phyloP scores from a whole-genome alignment of 192 early-diverging fungal species.

The Linnemannia elongata region DNA sequence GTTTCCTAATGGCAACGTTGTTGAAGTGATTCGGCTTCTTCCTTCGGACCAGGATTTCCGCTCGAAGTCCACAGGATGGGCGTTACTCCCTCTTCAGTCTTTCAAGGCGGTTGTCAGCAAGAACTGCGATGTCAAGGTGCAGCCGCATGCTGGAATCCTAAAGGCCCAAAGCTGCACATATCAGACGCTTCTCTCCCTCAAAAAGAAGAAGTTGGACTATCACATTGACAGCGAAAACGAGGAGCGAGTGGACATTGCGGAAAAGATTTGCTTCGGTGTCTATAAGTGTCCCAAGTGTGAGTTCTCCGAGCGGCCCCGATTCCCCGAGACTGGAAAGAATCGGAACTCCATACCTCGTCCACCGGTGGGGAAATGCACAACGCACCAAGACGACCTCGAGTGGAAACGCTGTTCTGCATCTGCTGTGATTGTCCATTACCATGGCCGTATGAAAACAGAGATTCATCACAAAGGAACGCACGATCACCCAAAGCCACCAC shows the following conservation, averaged over 20 bases:
- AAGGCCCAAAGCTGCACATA: background rate
- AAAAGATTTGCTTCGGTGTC: slow-evolving; percentile 10
- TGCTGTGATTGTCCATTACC: background rate
- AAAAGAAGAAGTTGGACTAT: background rate
- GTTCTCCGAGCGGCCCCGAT: background rate
- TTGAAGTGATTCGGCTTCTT: background rate
- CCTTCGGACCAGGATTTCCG: slow-evolving; percentile 3
- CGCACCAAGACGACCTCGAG: background rate
- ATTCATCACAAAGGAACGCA: slow-evolving; percentile 1
- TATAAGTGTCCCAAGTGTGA: slow-evolving; percentile 6
- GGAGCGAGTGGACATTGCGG: background rate
- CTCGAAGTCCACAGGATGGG: background rate
- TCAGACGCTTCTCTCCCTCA: background rate
- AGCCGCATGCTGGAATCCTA: background rate
- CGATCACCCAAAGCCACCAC: slow-evolving; percentile 3
- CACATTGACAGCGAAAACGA: background rate
- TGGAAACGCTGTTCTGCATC: background rate
- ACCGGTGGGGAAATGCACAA: background rate
- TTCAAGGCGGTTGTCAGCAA: background rate
- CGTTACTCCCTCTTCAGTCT: background rate
- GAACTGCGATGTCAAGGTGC: slow-evolving; percentile 4
- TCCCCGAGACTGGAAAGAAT: background rate
- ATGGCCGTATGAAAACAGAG: slow-evolving; percentile 3
- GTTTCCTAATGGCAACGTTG: slow-evolving; percentile 4
- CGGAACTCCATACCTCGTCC: slow-evolving; percentile 1